Percentiles rank a stretch among this genome's conserved stretches.
Evolutionary conservation across 305 asterid genomes (phyloP).

Genomic region (Fraxinus baroniana): DNA sequence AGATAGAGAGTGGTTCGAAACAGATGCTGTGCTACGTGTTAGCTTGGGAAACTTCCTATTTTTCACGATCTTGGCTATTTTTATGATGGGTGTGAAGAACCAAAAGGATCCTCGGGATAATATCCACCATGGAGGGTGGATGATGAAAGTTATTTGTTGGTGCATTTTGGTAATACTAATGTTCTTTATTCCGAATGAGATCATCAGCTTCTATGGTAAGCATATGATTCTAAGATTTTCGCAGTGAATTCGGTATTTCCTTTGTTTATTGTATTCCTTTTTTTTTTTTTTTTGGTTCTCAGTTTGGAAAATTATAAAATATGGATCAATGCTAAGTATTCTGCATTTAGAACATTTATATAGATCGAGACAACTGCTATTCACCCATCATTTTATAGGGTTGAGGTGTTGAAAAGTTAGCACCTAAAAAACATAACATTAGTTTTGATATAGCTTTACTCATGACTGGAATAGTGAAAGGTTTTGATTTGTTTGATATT

Average conservation of each 20-base stretch:
- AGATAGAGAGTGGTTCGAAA: conserved; percentile 89
- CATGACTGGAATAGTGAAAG: background rate
- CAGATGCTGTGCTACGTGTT: conserved; percentile 91
- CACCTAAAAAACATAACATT: conserved; percentile 3
- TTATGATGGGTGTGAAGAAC: conserved; percentile 84
- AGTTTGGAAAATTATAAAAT: background rate
- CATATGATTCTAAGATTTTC: background rate
- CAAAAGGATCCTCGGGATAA: conserved; percentile 91
- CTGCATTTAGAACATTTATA: background rate
- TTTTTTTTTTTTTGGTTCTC: background rate
- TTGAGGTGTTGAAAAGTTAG: background rate
- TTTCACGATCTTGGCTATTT: conserved; percentile 70
- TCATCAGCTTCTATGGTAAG: conserved; percentile 91
- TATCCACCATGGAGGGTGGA: conserved; percentile 96
- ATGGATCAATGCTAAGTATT: background rate
- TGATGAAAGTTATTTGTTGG: conserved; percentile 89
- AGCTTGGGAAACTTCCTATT: conserved; percentile 92
- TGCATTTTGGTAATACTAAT: conserved; percentile 77
- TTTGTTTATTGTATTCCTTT: background rate
- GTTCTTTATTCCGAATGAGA: conserved; percentile 83
- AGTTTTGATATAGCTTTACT: background rate
- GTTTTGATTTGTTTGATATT: background rate
- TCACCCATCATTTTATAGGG: background rate
- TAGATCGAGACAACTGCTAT: background rate
- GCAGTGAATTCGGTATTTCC: background rate